Evolutionary conservation across 768 basidiomycete species (phyloP).

Genomic region (Panellus pusillus): DNA sequence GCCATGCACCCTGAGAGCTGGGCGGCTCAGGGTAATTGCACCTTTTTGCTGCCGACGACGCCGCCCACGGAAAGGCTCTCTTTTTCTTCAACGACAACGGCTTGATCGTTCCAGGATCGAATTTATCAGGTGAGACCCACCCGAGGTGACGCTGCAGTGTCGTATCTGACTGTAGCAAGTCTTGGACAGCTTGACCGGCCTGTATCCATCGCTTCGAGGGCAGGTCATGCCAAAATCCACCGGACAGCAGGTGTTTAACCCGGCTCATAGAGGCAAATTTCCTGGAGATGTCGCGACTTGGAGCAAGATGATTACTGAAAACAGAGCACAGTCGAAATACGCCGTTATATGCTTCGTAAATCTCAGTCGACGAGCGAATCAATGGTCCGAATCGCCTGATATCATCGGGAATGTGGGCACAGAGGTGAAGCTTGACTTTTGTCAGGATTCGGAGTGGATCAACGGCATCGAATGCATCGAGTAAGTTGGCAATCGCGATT

Average conservation of each 20-base stretch:
- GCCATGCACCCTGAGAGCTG: background rate
- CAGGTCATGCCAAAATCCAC: conserved; percentile 22
- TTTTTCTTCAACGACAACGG: background rate
- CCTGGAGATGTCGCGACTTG: conserved; percentile 26
- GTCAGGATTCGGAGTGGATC: conserved; percentile 22
- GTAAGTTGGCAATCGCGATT: conserved; percentile 11
- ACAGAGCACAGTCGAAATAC: conserved; percentile 27
- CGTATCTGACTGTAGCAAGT: background rate
- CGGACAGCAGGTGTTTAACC: conserved; percentile 19
- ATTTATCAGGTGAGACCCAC: conserved; percentile 5
- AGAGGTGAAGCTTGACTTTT: conserved; percentile 27
- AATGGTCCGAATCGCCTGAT: conserved; percentile 26
- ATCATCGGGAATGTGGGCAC: conserved; percentile 22
- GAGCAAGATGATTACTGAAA: conserved; percentile 28
- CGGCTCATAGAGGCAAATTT: conserved; percentile 12
- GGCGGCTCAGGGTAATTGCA: background rate
- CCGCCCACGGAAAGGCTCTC: background rate
- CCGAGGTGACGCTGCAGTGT: conserved; percentile 19
- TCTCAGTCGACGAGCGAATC: conserved; percentile 25
- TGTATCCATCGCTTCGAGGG: conserved; percentile 1
- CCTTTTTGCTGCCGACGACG: background rate
- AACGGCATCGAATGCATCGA: conserved; percentile 20
- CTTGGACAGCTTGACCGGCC: conserved; percentile 4
- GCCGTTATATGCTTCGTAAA: conserved; percentile 30
- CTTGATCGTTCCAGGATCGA: background rate